Conservation (phyloP, 495 filamentous ascomycete species). For the Hypoxylon fuscum region DNA sequence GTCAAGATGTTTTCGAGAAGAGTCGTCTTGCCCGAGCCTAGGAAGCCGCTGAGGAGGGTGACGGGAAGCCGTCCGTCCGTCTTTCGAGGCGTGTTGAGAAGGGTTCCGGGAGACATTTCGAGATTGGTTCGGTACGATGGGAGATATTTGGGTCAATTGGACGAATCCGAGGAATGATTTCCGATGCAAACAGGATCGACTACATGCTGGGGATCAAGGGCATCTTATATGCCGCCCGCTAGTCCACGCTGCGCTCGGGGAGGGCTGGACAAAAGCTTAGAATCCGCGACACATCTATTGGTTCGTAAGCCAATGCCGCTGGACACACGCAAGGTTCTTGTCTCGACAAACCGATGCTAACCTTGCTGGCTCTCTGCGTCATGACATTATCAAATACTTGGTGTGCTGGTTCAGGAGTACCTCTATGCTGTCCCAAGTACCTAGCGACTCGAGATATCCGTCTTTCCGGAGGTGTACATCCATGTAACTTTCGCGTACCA, state of each 20-base stretch:
- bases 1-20: constrained; percentile 64
- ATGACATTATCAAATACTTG: neutral
- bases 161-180: no score
- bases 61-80: constrained; percentile 36
- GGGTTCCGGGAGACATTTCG: constrained; percentile 27
- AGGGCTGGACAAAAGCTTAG: constrained; percentile 4
- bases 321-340: neutral
- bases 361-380: constrained; percentile 6
- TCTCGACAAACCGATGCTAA: neutral
- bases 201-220: no score
- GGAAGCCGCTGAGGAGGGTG: constrained; percentile 43
- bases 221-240: no score
- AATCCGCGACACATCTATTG: constrained; percentile 4
- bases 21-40: constrained; percentile 65
- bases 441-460: neutral
- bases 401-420: neutral
- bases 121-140: no score
- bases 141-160: no score
- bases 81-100: constrained; percentile 11
- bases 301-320: neutral
- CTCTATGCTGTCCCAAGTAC: neutral
- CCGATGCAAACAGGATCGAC: no score
- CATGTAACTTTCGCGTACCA: neutral
- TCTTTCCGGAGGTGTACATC: no score
- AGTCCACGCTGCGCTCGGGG: neutral